Evolutionary conservation across 2,329 filamentous ascomycete genomes (phyloP).

Genomic region (Penicillium sp.): DNA sequence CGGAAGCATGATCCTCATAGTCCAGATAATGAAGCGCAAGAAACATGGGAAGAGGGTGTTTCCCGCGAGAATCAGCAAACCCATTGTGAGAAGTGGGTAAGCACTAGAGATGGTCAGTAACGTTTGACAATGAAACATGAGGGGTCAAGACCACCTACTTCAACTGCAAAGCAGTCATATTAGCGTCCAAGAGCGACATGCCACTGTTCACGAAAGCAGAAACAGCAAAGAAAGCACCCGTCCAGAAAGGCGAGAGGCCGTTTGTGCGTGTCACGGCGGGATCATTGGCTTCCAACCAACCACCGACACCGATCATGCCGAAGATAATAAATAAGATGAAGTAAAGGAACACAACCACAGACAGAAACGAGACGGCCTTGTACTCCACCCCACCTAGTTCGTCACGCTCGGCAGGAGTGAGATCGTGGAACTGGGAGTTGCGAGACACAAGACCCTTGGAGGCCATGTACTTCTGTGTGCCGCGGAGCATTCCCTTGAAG

Average conservation of each 20-base stretch:
- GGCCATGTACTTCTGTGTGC: constrained; percentile 33
- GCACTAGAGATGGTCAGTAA: constrained; percentile 27
- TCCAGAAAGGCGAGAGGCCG: constrained; percentile 52
- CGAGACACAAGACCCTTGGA: constrained; percentile 41
- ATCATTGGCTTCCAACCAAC: constrained; percentile 47
- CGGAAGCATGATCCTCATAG: constrained; percentile 37
- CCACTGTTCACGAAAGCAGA: constrained; percentile 58
- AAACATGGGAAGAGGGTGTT: constrained; percentile 68
- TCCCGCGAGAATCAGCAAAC: constrained; percentile 61
- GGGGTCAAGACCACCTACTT: constrained; percentile 20
- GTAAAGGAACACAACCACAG: constrained; percentile 46
- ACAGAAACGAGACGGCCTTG: constrained; percentile 39
- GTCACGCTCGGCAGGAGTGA: constrained; percentile 46
- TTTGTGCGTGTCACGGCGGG: constrained; percentile 44
- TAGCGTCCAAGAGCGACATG: constrained; percentile 55
- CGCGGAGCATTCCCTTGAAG: constrained; percentile 27
- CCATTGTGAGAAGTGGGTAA: constrained; percentile 51
- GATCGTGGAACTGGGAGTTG: constrained; percentile 53
- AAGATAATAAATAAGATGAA: constrained; percentile 49
- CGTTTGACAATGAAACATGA: neutral
- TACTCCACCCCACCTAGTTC: constrained; percentile 47
- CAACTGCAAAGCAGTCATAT: constrained; percentile 51
- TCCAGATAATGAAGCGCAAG: constrained; percentile 61
- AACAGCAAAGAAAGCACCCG: constrained; percentile 52
- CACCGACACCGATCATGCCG: constrained; percentile 48